Conservation (phyloP, 306 rosid species). For the Vigna trinervia region DNA sequence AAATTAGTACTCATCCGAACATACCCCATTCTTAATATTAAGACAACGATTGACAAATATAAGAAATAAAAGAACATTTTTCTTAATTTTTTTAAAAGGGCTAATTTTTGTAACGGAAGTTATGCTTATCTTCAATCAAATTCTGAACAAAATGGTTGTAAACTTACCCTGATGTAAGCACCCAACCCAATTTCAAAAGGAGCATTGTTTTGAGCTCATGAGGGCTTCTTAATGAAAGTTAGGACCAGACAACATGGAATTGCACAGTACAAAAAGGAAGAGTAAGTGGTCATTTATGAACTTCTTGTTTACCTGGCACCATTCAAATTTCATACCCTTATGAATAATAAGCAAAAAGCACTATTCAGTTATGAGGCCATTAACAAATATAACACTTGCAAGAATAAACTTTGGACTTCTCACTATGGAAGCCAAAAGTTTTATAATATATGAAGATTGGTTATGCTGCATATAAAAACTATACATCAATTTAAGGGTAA, state of each 20-base stretch:
- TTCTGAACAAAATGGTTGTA: too few relatives aligned
- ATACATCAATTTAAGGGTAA: constrained; percentile 56
- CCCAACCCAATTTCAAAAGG: too few relatives aligned
- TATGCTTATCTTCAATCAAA: too few relatives aligned
- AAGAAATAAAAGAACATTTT: too few relatives aligned
- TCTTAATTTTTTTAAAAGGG: too few relatives aligned
- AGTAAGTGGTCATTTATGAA: neutral
- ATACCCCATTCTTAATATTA: too few relatives aligned
- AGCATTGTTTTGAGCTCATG: neutral
- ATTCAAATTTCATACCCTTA: neutral
- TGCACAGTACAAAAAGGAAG: neutral
- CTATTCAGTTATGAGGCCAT: constrained; percentile 24
- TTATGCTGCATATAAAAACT: constrained; percentile 53
- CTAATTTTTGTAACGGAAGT: too few relatives aligned
- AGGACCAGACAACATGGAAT: neutral
- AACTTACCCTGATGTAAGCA: too few relatives aligned
- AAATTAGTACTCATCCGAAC: too few relatives aligned
- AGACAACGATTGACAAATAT: too few relatives aligned
- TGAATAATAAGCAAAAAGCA: constrained; percentile 10
- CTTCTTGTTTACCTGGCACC: neutral
- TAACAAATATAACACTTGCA: constrained; percentile 6
- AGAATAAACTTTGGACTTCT: constrained; percentile 27
- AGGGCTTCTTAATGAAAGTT: neutral
- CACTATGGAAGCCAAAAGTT: constrained; percentile 36
- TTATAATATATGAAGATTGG: constrained; percentile 51